phyloP scores from a whole-genome alignment of 2,329 filamentous ascomycete genomes.

The Hypoxylon sp. region DNA sequence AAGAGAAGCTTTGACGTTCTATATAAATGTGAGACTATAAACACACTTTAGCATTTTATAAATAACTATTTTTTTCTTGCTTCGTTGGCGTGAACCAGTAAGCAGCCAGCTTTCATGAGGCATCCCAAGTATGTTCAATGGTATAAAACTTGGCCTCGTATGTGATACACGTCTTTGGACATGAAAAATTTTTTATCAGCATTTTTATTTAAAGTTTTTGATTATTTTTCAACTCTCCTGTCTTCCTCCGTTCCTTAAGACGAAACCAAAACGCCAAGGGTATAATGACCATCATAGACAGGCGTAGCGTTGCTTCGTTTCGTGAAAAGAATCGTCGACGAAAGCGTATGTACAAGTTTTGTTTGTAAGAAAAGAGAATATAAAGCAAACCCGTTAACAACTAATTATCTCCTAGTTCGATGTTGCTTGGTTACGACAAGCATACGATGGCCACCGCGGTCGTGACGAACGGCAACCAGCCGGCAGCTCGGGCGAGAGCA shows the following conservation, averaged over 20 bases:
- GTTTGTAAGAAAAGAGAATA: no score
- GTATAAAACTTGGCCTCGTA: neutral
- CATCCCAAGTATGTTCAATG: neutral
- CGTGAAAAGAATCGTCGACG: slow-evolving; percentile 4
- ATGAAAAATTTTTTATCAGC: no score
- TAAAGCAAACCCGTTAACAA: neutral
- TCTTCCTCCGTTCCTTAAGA: neutral
- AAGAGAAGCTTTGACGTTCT: no score
- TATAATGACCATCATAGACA: slow-evolving; percentile 7
- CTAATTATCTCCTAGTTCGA: neutral
- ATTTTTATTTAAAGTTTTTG: no score
- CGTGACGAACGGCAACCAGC: slow-evolving; percentile 60
- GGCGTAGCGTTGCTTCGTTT: neutral
- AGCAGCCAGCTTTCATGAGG: neutral
- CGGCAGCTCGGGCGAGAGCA: slow-evolving; percentile 50
- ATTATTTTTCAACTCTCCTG: neutral
- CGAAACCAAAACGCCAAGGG: slow-evolving; percentile 11
- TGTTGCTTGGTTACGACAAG: slow-evolving; percentile 45
- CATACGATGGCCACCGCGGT: slow-evolving; percentile 56
- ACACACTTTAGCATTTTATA: no score
- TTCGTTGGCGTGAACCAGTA: neutral
- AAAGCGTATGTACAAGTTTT: slow-evolving; percentile 5
- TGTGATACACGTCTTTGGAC: neutral
- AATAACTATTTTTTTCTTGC: no score
- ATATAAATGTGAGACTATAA: no score